Evolutionary conservation across 208 protist species (phyloP).

Genomic region (Crithidia expoeki): DNA sequence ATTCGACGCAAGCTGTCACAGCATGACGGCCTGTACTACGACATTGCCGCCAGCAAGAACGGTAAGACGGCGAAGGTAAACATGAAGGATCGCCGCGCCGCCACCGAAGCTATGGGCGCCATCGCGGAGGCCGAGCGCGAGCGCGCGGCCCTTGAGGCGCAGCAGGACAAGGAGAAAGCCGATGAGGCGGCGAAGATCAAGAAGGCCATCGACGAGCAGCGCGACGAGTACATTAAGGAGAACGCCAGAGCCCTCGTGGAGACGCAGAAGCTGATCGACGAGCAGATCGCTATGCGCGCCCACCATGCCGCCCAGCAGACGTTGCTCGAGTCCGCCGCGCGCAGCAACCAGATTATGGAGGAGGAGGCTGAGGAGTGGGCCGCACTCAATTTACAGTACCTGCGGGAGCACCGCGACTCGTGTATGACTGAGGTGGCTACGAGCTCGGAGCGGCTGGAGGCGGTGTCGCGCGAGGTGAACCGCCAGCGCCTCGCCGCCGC

Average conservation of each 20-base stretch:
- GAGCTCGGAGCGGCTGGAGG: slow-evolving; percentile 38
- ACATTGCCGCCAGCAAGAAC: slow-evolving; percentile 36
- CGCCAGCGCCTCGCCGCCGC: slow-evolving; percentile 30
- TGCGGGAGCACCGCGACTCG: slow-evolving; percentile 38
- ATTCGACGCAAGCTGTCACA: slow-evolving; percentile 54
- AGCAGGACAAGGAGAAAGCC: slow-evolving; percentile 48
- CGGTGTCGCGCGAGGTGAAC: slow-evolving; percentile 59
- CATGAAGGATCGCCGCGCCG: slow-evolving; percentile 45
- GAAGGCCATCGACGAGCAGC: slow-evolving; percentile 42
- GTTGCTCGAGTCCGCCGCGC: slow-evolving; percentile 38
- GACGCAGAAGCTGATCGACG: slow-evolving; percentile 40
- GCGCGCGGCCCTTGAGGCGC: slow-evolving; percentile 37
- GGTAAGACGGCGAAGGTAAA: slow-evolving; percentile 38
- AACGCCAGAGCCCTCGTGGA: slow-evolving; percentile 43
- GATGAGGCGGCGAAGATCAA: slow-evolving; percentile 30
- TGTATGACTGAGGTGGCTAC: slow-evolving; percentile 38
- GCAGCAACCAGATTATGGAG: slow-evolving; percentile 46
- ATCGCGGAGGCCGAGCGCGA: slow-evolving; percentile 57
- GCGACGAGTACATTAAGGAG: slow-evolving; percentile 43
- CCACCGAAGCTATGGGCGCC: slow-evolving; percentile 48
- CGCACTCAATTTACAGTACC: slow-evolving; percentile 38
- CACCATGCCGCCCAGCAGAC: slow-evolving; percentile 42
- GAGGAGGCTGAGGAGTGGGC: slow-evolving; percentile 57
- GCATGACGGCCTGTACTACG: slow-evolving; percentile 71
- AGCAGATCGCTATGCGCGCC: slow-evolving; percentile 26